These are phyloP conservation scores for Phytophthora quininea DNA, from an alignment of 352 stramenopile genomes.

Conservation along the genomic window DNA sequence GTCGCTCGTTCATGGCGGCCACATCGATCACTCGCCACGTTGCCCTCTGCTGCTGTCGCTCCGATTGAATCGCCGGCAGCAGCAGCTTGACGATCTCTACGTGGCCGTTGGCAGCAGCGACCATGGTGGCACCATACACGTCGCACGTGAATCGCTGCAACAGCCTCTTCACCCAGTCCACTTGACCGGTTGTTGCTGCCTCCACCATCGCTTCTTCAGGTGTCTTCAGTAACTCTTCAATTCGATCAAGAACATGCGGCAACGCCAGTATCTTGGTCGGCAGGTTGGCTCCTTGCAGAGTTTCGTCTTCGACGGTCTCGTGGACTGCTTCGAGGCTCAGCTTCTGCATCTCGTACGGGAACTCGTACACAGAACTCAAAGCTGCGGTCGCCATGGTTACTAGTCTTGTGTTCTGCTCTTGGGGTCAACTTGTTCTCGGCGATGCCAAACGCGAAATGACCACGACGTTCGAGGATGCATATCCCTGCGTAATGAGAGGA, in stretches of 20 bases:
- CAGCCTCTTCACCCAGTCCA: slow-evolving; percentile 1
- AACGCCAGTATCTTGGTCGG: slow-evolving; percentile 1
- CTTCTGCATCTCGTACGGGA: neutral
- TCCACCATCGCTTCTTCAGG: neutral
- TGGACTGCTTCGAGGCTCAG: neutral
- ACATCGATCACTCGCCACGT: slow-evolving; percentile 1
- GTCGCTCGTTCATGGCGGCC: neutral
- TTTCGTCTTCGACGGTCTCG: neutral
- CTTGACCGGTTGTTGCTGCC: slow-evolving; percentile 7
- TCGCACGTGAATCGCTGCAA: neutral
- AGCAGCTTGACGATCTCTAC: slow-evolving; percentile 7
- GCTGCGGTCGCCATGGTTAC: neutral
- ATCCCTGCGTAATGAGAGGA: neutral
- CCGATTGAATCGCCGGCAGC: neutral
- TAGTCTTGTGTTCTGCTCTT: neutral
- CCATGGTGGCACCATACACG: neutral
- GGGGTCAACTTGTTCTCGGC: neutral
- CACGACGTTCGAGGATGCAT: neutral
- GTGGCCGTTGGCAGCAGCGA: neutral
- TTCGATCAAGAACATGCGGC: neutral
- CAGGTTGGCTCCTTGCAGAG: neutral
- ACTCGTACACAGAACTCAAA: neutral
- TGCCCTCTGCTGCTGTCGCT: slow-evolving; percentile 1
- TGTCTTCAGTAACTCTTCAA: slow-evolving; percentile 2
- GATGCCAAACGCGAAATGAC: neutral